Evolutionary conservation across 2,329 filamentous ascomycete species (phyloP).

Genomic region (Mycosphaerella sp.): DNA sequence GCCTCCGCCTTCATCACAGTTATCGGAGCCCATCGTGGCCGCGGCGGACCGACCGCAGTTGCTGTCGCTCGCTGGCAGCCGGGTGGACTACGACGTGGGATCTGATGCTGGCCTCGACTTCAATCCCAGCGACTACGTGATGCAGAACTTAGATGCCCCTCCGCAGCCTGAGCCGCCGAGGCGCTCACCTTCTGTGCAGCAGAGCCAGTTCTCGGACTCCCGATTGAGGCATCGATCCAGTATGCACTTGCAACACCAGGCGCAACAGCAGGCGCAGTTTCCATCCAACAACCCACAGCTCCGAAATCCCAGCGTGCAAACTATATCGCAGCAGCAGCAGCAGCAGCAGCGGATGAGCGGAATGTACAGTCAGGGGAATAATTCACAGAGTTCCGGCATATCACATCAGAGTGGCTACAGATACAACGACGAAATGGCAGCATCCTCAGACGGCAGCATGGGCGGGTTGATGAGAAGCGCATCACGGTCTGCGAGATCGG

Average conservation of each 20-base stretch:
- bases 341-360: constrained; percentile 38
- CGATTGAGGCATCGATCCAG: constrained; percentile 39
- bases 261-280: constrained; percentile 35
- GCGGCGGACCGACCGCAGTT: constrained; percentile 29
- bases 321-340: constrained; percentile 2
- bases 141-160: constrained; percentile 12
- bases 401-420: constrained; percentile 38
- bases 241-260: constrained; percentile 39
- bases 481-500: constrained; percentile 54
- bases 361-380: constrained; percentile 46
- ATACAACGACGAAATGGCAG: constrained; percentile 41
- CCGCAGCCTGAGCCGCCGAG: constrained; percentile 10
- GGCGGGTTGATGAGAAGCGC: constrained; percentile 55
- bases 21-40: constrained; percentile 36
- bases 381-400: constrained; percentile 41
- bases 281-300: constrained; percentile 22
- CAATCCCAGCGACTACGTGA: constrained; percentile 36
- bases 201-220: constrained; percentile 16
- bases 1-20: constrained; percentile 31
- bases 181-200: constrained; percentile 13
- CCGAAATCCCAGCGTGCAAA: constrained; percentile 29
- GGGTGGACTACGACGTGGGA: constrained; percentile 17
- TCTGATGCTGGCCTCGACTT: constrained; percentile 23
- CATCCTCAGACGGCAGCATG: constrained; percentile 29
- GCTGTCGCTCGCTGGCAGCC: constrained; percentile 34